phyloP scores from a whole-genome alignment of 2,329 filamentous ascomycete genomes.

The Penicillium palitans region DNA sequence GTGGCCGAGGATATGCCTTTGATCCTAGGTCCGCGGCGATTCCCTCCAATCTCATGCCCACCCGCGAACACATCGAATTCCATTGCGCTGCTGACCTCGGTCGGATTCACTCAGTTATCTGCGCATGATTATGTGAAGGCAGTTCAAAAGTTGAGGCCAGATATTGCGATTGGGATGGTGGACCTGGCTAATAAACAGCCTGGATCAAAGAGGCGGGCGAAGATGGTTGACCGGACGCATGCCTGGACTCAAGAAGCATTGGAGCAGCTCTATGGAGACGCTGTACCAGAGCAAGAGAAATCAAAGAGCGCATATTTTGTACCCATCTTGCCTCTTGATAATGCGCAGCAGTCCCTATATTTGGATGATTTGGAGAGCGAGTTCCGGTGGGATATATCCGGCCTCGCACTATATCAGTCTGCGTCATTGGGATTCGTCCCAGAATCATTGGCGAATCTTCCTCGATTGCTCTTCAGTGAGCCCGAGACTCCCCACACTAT shows the following conservation, averaged over 20 bases:
- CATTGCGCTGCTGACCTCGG: slow-evolving; percentile 79
- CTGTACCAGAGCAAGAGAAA: slow-evolving; percentile 31
- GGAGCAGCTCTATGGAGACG: slow-evolving; percentile 41
- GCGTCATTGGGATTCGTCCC: slow-evolving; percentile 68
- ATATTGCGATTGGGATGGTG: slow-evolving; percentile 75
- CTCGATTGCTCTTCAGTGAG: slow-evolving; percentile 72
- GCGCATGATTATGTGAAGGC: slow-evolving; percentile 68
- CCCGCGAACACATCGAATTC: slow-evolving; percentile 67
- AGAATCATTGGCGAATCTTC: slow-evolving; percentile 60
- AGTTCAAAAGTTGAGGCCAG: slow-evolving; percentile 67
- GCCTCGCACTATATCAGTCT: slow-evolving; percentile 76
- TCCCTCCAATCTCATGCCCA: slow-evolving; percentile 71
- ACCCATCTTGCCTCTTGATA: slow-evolving; percentile 71
- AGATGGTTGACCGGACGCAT: slow-evolving; percentile 84
- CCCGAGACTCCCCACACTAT: slow-evolving; percentile 73
- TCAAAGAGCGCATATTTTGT: slow-evolving; percentile 58
- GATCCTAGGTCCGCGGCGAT: slow-evolving; percentile 74
- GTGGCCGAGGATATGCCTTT: slow-evolving; percentile 66
- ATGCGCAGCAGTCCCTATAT: slow-evolving; percentile 76
- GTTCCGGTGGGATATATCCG: slow-evolving; percentile 57
- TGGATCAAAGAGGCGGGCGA: slow-evolving; percentile 70
- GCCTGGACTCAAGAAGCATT: slow-evolving; percentile 74
- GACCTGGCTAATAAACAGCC: slow-evolving; percentile 66
- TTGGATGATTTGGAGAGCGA: slow-evolving; percentile 70
- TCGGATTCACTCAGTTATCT: slow-evolving; percentile 74